Base-by-base conservation (phyloP, 163 green algal species). In the Scenedesmus sp. region DNA sequence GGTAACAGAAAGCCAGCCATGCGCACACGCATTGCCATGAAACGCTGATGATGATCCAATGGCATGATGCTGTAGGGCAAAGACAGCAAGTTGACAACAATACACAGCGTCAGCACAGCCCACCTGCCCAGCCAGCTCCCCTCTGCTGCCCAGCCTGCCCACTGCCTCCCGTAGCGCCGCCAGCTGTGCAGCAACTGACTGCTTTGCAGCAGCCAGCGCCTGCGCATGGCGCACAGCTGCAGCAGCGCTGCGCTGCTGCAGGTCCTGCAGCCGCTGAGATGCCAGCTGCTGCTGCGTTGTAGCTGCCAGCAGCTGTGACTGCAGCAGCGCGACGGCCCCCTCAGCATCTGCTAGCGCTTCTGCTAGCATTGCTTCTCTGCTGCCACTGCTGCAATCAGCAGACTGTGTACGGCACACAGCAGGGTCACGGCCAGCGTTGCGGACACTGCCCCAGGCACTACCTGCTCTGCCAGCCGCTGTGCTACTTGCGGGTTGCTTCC, bases 271-370 rank as follows among this genome's bases (percentile, higher is more conserved):
- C 26, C 87, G 73, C 13, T 54, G 54, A 8, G 67, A 55, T 54
- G 87, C 56, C 23, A 87, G 8, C 13, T 76, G 57, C 55, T 86
- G 73, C 59, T 76, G 59, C 23, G 55, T 60, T n/a, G 34, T 62
- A 34, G 87, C 74, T 64, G 52, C 56, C 54, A 91, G 15, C 56
- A 91, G 55, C 56, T 23, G 60, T 1, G 88, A 10, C 26, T 91
- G 74, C 70, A 93, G 90, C 56, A 90, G 82, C 2, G 90, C 90
- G 23, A 90, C 70, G 3, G 90, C 66, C 5, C 26, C 59, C 57
- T 93, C 90, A 56, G 90, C 90, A 76, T 90, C 84, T 26, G 52
- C 70, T 70, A 93, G 52, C 10, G 89, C 89, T n/a, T 46, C 54
- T 23, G 57, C 46, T 10, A 92, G 88, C 4, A 88, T 16, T 67